A percentile compares a stretch with the other conserved stretches of the same genome.
phyloP scores from a whole-genome alignment of 768 basidiomycete species.

The Boletus sp. region DNA sequence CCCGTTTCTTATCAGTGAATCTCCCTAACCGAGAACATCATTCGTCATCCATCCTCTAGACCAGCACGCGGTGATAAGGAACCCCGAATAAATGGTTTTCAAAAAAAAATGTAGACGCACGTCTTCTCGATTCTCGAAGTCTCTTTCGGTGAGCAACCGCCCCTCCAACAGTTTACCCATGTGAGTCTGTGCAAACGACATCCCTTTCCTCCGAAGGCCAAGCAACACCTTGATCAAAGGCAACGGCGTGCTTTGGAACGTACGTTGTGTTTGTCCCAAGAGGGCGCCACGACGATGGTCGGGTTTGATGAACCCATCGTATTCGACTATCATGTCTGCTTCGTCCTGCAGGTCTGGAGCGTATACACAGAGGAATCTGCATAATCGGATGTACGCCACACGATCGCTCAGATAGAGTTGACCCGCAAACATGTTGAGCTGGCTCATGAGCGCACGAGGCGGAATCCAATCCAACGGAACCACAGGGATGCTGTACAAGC shows the following conservation, averaged over 20 bases:
- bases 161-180: constrained; percentile 39
- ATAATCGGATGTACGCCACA: constrained; percentile 32
- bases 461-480: constrained; percentile 17
- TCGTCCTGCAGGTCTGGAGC: constrained; percentile 44
- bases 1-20: no score
- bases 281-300: neutral
- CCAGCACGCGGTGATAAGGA: neutral
- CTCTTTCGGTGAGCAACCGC: constrained; percentile 22
- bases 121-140: constrained; percentile 18
- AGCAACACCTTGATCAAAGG: constrained; percentile 32
- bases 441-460: constrained; percentile 16
- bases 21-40: neutral
- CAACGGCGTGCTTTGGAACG: constrained; percentile 13
- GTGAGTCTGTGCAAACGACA: constrained; percentile 36
- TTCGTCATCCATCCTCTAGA: neutral
- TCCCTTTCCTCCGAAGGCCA: constrained; percentile 38
- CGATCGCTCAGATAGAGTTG: constrained; percentile 40
- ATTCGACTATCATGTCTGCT: constrained; percentile 35
- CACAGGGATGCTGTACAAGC: constrained; percentile 20
- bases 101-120: neutral
- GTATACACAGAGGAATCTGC: constrained; percentile 36
- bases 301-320: constrained; percentile 21
- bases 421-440: constrained; percentile 44
- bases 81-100: no score
- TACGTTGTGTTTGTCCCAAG: neutral